A percentile compares a stretch with the other conserved stretches of the same genome.
Conservation (phyloP, 2,329 filamentous ascomycete species). For the Diaporthe vexans region DNA sequence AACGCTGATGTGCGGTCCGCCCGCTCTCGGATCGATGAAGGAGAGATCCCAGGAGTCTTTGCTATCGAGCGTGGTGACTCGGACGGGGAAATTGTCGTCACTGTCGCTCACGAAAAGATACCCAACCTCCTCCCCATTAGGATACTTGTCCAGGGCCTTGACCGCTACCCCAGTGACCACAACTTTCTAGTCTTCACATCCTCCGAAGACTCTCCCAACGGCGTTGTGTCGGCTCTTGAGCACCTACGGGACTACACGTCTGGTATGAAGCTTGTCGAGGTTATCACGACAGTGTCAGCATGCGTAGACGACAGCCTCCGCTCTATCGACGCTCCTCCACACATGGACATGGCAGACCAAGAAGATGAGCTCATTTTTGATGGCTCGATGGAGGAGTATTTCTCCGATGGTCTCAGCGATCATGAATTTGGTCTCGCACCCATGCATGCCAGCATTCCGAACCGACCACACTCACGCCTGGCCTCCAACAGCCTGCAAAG, state of each 20-base stretch:
- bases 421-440: constrained; percentile 51
- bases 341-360: constrained; percentile 48
- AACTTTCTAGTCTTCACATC: constrained; percentile 61
- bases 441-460: not conserved
- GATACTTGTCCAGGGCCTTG: constrained; percentile 53
- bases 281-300: constrained; percentile 61
- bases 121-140: constrained; percentile 53
- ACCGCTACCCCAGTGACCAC: constrained; percentile 55
- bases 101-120: constrained; percentile 55
- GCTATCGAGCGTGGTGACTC: constrained; percentile 73
- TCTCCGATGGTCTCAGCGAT: constrained; percentile 41
- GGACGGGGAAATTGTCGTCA: constrained; percentile 80
- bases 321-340: not conserved
- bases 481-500: constrained; percentile 45
- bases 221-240: constrained; percentile 55
- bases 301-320: constrained; percentile 20
- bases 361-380: constrained; percentile 46
- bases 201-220: constrained; percentile 50
- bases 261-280: constrained; percentile 60
- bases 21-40: constrained; percentile 57
- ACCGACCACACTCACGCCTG: constrained; percentile 40
- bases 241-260: constrained; percentile 59
- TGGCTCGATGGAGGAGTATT: constrained; percentile 43
- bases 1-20: constrained; percentile 66
- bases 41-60: constrained; percentile 55